Base-by-base conservation (phyloP, 805 yeast genomes). In the Clavispora carvajalis region DNA sequence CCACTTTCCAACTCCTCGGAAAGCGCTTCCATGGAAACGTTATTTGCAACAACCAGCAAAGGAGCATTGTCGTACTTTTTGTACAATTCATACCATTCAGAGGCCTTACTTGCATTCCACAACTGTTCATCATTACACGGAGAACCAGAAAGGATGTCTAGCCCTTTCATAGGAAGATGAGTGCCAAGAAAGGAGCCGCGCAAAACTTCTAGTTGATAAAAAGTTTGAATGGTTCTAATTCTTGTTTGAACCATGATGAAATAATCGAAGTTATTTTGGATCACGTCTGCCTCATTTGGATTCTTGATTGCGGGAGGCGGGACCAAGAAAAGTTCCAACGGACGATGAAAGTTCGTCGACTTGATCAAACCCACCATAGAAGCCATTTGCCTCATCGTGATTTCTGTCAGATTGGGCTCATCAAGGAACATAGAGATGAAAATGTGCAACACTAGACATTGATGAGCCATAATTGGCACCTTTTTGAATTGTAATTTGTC, bases 121-220 rank as follows among this genome's bases (percentile, higher is more conserved):
- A 84, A 60, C 10, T 63, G 67, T 54, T 82, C 87, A 48, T 73
- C 59, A 18, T 63, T 62, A 55, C 88, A 80, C 26, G 80, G 83
- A 9, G 77, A 71, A 31, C 93, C 93, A 55, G 83, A 77, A 40
- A 70, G 69, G 40, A 84, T 43, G 7, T 50, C 53, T 15, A 63
- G 43, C 74, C 80, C 37, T 51, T 54, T 5, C 42, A 76, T 53
- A 13, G 69, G 67, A 15, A 71, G 59, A 2, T 63, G 57, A 8
- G 66, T 53, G 2, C 76, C 78, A 24, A 73, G 58, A 34, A 76
- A 52, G 12, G 70, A 60, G 2, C 77, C 67, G 46, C 76, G 65
- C 41, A 76, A 58, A 2, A 70, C 71, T 47, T 74, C 72, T 12
- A 77, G 56, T 55, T 73, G 68, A 50, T 76, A 76, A 38, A 77